These are phyloP conservation scores for Aureobasidium vineae DNA, from an alignment of 2,329 filamentous ascomycete species.

Conservation along the genomic window DNA sequence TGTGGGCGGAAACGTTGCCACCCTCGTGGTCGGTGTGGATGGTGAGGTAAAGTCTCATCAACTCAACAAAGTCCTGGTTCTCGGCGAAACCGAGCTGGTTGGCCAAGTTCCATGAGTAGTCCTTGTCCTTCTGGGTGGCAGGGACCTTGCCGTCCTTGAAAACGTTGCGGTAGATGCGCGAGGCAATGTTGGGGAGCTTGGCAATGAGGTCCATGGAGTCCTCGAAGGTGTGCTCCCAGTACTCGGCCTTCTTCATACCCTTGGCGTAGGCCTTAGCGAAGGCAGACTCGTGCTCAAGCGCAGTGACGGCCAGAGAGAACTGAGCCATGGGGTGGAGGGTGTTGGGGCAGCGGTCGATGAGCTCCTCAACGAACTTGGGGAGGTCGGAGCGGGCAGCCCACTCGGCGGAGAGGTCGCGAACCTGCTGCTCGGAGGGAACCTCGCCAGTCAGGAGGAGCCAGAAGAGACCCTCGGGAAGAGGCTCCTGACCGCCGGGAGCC, in stretches of 20 bases:
- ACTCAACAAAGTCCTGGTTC: slow-evolving; percentile 96
- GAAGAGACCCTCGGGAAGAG: slow-evolving; percentile 71
- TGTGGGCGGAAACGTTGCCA: slow-evolving; percentile 98
- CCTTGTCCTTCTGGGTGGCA: slow-evolving; percentile 95
- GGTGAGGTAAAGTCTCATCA: slow-evolving; percentile 98
- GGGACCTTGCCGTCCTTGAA: slow-evolving; percentile 99
- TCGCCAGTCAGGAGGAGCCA: slow-evolving; percentile 98
- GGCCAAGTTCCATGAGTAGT: slow-evolving; percentile 98
- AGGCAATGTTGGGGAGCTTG: slow-evolving; percentile 96
- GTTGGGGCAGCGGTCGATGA: slow-evolving; percentile 99
- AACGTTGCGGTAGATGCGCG: slow-evolving; percentile 99
- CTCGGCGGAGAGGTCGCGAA: slow-evolving; percentile 95
- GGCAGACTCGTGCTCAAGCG: slow-evolving; percentile 95
- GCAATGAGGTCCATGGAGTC: slow-evolving; percentile 99
- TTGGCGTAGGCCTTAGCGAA: slow-evolving; percentile 99
- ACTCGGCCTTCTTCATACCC: slow-evolving; percentile 99
- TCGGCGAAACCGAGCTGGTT: slow-evolving; percentile 97
- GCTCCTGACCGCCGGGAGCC: slow-evolving; percentile 28
- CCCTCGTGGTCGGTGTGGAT: slow-evolving; percentile 99
- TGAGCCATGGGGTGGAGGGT: slow-evolving; percentile 99
- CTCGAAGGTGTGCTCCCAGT: slow-evolving; percentile 99
- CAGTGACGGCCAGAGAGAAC: slow-evolving; percentile 95
- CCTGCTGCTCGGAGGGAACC: slow-evolving; percentile 96
- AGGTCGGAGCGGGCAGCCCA: slow-evolving; percentile 97
- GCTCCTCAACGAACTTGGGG: slow-evolving; percentile 97